Base-by-base conservation (phyloP, 495 filamentous ascomycete genomes). In the Penicillium maclennaniae region DNA sequence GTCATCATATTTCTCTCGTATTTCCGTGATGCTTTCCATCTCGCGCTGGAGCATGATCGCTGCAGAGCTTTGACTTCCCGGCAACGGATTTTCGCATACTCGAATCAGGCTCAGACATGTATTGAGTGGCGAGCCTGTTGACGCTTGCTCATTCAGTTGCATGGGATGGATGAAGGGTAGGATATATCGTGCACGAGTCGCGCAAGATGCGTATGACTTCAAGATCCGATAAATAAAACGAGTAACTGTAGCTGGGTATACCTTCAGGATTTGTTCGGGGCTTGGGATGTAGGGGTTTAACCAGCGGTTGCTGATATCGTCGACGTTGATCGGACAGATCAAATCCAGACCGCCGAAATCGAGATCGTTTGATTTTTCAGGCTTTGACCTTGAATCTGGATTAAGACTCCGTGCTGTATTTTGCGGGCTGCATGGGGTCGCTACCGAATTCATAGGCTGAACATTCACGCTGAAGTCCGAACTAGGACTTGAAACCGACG, bases 251-350 rank as follows among this genome's bases (percentile, higher is more conserved):
- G 62, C 31, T 0, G 69, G 68, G 39, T 77, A 75, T 7, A 65
- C 43, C 47, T 78, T 78, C 19, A 68, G 43, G 17, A 44, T 61
- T 43, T 77, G 74, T 1, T 62, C 70, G 0, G 72, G 61, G 8
- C 68, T 42, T 2, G 71, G 75, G 44, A 78, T 71, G 43, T 70
- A 78, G 7, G 70, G 49, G 23, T 73, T 70, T 45, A 77, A 39
- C 75, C 72, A 79, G 27, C 76, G 76, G 46, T 75, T 74, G 15
- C 63, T 70, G 47, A 79, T 78, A 5, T 68, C 63, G 17, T 75
- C 67, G 3, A 63, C 67, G 50, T 78, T 65, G 43, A 76, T 74
- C 4, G 72, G 68, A 50, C 69, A 73, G 9, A 70, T 55, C n/a
- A 79, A 62, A 14, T 71, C 62, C 8, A 69, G 54, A 0, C 17